Evolutionary conservation across 108 stramenopile species (phyloP).

Genomic region (Discostella pseudostelligera): DNA sequence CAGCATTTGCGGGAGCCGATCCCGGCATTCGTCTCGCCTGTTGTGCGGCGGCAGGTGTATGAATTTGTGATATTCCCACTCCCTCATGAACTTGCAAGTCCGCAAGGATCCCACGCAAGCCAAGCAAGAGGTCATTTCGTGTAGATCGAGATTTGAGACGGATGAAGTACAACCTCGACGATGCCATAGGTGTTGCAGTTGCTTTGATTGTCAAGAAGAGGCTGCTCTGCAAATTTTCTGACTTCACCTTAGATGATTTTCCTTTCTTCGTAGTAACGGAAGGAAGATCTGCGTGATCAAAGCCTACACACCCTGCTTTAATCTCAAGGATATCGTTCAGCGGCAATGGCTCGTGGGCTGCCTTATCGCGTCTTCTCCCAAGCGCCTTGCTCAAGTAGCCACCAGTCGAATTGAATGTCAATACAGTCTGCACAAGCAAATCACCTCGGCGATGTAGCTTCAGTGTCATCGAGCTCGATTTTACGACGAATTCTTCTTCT

Average conservation of each 20-base stretch:
- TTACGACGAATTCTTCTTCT: conserved; percentile 77
- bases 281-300: conserved; percentile 80
- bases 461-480: conserved; percentile 74
- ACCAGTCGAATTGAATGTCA: conserved; percentile 78
- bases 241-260: conserved; percentile 55
- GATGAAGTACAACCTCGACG: conserved; percentile 77
- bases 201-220: conserved; percentile 86
- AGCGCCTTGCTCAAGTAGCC: conserved; percentile 87
- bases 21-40: conserved; percentile 48
- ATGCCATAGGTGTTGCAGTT: conserved; percentile 78
- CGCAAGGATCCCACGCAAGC: conserved; percentile 77
- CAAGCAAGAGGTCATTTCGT: conserved; percentile 78
- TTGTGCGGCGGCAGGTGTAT: conserved; percentile 43
- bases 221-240: conserved; percentile 79
- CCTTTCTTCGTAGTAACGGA: conserved; percentile 60
- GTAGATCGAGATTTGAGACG: conserved; percentile 77
- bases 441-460: conserved; percentile 82
- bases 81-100: conserved; percentile 89
- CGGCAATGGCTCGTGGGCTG: conserved; percentile 80
- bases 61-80: conserved; percentile 77
- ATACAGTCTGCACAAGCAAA: conserved; percentile 70
- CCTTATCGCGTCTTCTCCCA: conserved; percentile 69
- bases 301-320: conserved; percentile 83
- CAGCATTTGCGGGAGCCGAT: conserved; percentile 41
- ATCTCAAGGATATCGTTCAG: conserved; percentile 87